A percentile compares a stretch with the other conserved stretches of the same genome.
These are phyloP conservation scores for Fragaria iinumae DNA, from an alignment of 306 rosid genomes.

Conservation along the genomic window DNA sequence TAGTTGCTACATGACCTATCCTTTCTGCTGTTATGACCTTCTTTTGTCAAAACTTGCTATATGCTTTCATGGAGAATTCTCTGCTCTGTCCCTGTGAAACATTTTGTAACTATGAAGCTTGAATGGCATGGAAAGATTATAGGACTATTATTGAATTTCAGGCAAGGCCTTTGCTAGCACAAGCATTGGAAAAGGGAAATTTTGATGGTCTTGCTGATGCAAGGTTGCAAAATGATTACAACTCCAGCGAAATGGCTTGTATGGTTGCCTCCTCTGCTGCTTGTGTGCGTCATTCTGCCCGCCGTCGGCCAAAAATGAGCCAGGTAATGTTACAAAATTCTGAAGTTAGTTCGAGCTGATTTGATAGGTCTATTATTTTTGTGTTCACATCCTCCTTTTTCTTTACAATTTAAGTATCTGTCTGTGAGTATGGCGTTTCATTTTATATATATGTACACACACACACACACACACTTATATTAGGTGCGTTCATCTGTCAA, in stretches of 20 bases:
- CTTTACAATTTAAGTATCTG: background rate
- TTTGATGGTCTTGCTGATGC: slow-evolving; percentile 46
- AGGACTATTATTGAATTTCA: slow-evolving; percentile 27
- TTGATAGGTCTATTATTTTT: background rate
- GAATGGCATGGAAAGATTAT: background rate
- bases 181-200: slow-evolving; percentile 48
- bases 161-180: slow-evolving; percentile 70
- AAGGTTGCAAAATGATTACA: slow-evolving; percentile 45
- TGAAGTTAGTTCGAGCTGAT: background rate
- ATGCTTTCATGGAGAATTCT: background rate
- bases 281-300: slow-evolving; percentile 53
- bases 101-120: background rate
- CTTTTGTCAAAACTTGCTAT: background rate
- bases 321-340: slow-evolving; percentile 35
- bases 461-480: background rate
- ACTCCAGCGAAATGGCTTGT: slow-evolving; percentile 43
- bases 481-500: too few species aligned
- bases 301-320: slow-evolving; percentile 62
- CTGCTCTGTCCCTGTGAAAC: background rate
- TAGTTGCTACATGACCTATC: background rate
- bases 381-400: background rate
- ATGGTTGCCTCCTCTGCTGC: slow-evolving; percentile 59
- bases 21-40: background rate
- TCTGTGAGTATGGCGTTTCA: background rate
- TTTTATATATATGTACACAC: background rate